phyloP scores from a whole-genome alignment of 1,139 yeast genomes.

The Debaryomyces coudertii region DNA sequence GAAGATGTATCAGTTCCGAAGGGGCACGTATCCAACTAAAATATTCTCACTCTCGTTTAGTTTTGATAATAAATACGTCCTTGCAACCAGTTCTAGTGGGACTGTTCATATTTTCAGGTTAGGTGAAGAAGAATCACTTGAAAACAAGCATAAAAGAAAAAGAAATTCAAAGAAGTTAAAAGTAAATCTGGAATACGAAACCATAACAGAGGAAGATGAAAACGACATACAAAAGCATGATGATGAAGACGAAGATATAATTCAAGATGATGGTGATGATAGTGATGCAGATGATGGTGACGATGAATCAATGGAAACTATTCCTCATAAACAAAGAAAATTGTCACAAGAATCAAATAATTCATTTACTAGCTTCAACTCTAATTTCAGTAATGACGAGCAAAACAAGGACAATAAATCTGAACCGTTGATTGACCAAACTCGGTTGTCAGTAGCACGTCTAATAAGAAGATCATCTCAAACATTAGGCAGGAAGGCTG shows the following conservation, averaged over 20 bases:
- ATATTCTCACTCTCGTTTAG: conserved; percentile 86
- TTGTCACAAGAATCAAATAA: conserved; percentile 46
- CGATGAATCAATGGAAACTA: conserved; percentile 29
- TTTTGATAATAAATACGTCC: conserved; percentile 68
- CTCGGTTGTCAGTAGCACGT: conserved; percentile 72
- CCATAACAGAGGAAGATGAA: conserved; percentile 37
- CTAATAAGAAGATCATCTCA: conserved; percentile 62
- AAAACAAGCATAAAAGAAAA: conserved; percentile 41
- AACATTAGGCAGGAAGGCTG: conserved; percentile 71
- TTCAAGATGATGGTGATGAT: conserved; percentile 31
- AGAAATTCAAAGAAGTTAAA: conserved; percentile 21
- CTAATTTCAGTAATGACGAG: conserved; percentile 36
- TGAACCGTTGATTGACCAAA: conserved; percentile 71
- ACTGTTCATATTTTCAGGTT: conserved; percentile 89
- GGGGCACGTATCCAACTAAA: conserved; percentile 92
- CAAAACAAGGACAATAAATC: conserved; percentile 26
- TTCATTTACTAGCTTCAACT: conserved; percentile 40
- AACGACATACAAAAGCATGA: conserved; percentile 29
- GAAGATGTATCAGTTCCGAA: conserved; percentile 83
- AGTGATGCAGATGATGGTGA: conserved; percentile 34
- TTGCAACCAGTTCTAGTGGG: conserved; percentile 88
- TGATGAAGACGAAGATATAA: conserved; percentile 35
- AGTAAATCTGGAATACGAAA: conserved; percentile 25
- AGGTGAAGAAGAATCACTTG: conserved; percentile 61
- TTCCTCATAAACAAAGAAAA: conserved; percentile 37